Base-by-base conservation (phyloP, 352 stramenopile species). In the Pythium phragmitis region DNA sequence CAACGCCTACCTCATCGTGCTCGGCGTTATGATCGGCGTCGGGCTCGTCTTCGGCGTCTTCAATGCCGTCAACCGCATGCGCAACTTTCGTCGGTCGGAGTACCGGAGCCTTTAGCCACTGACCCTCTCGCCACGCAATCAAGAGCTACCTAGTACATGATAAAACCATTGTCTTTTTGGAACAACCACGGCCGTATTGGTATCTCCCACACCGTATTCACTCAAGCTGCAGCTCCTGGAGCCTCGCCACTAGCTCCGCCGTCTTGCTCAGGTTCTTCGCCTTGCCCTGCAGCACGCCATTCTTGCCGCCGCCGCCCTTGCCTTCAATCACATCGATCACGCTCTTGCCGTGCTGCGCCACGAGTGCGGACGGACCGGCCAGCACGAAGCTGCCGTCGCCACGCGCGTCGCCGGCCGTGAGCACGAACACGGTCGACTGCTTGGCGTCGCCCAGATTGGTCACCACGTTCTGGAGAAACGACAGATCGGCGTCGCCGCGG, bases 281-380 rank as follows among this genome's bases (percentile, higher is more conserved):
- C 68, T 94, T 94, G 33, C 87, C 87, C 65, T 96, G 87, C 41
- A 94, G 77, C 19, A 91, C 63, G 7, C 82, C 78, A 56, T 84
- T 85, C 65, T 90, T 92, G 48, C 83, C 82, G 36, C 82, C 81
- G 7, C 86, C 86, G 30, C 86, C 84, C 51, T 92, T 93, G 51
- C 74, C 86, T 12, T 86, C 81, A 52, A 95, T 89, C 13, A 85
- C 57, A 5, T 74, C 73, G 36, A 82, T 75, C 41, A 87, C 72
- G 43, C 65, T 70, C 53, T 77, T 84, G 37, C 80, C 85, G 57
- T 91, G 69, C 53, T 73, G 42, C 4, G 69, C 64, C 28, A 95
- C 75, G 53, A 92, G 77, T n/a, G 65, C 72, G 7, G 69, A 55
- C 33, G 82, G 78, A 16, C 86, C 84, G 34, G 78, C 77, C 21